Conservation (phyloP, 495 filamentous ascomycete species). For the Tuber calosporum region DNA sequence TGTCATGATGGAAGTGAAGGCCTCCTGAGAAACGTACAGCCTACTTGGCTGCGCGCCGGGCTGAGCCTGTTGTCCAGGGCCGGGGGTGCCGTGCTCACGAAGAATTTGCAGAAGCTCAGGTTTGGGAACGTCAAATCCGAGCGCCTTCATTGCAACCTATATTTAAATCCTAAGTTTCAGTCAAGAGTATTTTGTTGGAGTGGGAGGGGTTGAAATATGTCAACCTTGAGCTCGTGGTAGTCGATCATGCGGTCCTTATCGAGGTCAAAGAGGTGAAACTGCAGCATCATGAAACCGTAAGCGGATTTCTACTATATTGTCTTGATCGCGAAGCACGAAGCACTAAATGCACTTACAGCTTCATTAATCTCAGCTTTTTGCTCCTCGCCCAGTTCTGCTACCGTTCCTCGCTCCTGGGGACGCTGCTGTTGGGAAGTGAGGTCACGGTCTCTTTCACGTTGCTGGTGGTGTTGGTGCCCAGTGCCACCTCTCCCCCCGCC, state of each 20-base stretch:
- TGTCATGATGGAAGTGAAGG: slow-evolving; percentile 73
- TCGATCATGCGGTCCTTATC: slow-evolving; percentile 91
- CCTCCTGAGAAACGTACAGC: slow-evolving; percentile 62
- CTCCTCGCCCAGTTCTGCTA: slow-evolving; percentile 61
- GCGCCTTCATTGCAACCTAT: slow-evolving; percentile 70
- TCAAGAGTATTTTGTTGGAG: neutral
- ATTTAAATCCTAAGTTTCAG: slow-evolving; percentile 6
- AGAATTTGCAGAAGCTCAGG: slow-evolving; percentile 70
- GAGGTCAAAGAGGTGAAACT: slow-evolving; percentile 96
- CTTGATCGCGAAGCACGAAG: neutral
- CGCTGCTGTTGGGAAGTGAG: slow-evolving; percentile 43
- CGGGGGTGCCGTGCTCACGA: slow-evolving; percentile 53
- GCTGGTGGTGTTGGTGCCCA: slow-evolving; percentile 45
- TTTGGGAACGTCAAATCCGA: slow-evolving; percentile 86
- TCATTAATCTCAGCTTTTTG: slow-evolving; percentile 84
- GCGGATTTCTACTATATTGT: neutral
- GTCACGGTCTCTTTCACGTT: slow-evolving; percentile 41
- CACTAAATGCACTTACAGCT: slow-evolving; percentile 55
- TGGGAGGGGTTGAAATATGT: neutral
- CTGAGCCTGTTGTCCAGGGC: slow-evolving; percentile 32
- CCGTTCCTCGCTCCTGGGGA: slow-evolving; percentile 29
- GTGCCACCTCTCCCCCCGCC: slow-evolving; percentile 43
- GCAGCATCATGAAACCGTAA: slow-evolving; percentile 9
- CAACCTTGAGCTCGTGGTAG: slow-evolving; percentile 94
- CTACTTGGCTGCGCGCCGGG: slow-evolving; percentile 41